These are phyloP conservation scores for Thalassiosira hispida DNA, from an alignment of 352 stramenopile species.

Conservation along the genomic window DNA sequence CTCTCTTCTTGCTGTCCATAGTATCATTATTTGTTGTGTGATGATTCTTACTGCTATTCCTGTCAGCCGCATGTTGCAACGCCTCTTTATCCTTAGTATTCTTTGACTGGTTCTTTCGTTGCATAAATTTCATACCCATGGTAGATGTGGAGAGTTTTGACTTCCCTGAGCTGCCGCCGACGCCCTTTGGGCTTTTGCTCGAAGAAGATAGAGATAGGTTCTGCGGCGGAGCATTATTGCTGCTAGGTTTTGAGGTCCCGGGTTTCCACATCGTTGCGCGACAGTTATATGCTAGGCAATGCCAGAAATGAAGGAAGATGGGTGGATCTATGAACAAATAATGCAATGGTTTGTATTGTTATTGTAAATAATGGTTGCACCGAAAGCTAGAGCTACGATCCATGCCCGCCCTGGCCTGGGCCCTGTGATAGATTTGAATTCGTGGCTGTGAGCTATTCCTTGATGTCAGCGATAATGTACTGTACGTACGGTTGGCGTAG, in stretches of 20 bases:
- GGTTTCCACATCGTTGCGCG: slow-evolving; percentile 75
- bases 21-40: slow-evolving; percentile 17
- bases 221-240: slow-evolving; percentile 8
- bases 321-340: background rate
- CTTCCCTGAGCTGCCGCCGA: background rate
- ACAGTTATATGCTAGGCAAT: background rate
- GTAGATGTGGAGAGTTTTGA: slow-evolving; percentile 69
- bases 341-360: background rate
- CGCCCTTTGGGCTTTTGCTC: slow-evolving; percentile 6
- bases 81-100: slow-evolving; percentile 16
- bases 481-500: no score
- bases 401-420: no score
- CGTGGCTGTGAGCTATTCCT: no score
- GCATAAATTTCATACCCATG: slow-evolving; percentile 85
- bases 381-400: no score
- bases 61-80: background rate
- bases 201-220: slow-evolving; percentile 21
- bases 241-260: slow-evolving; percentile 57
- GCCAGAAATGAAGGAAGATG: background rate
- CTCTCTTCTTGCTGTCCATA: slow-evolving; percentile 35
- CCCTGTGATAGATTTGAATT: no score
- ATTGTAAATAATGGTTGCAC: no score
- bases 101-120: slow-evolving; percentile 57
- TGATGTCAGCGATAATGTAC: no score
- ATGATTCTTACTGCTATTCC: slow-evolving; percentile 6